Conservation (phyloP, 2,329 filamentous ascomycete species). For the Ceratocystis ficicola region DNA sequence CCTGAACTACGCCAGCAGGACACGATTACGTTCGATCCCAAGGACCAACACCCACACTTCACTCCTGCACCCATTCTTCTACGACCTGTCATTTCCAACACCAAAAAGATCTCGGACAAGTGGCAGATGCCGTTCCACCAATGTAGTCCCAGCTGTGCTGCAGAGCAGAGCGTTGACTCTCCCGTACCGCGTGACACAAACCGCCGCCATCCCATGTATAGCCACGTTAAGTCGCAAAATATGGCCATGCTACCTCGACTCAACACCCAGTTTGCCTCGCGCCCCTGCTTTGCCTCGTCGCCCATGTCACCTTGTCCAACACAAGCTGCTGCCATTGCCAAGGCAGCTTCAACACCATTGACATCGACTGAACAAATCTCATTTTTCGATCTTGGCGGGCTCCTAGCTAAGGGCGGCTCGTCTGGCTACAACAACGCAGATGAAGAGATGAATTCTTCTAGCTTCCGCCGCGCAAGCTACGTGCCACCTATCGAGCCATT, state of each 20-base stretch:
- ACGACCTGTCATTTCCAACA: slow-evolving; percentile 22
- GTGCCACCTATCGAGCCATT: slow-evolving; percentile 30
- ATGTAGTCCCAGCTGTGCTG: slow-evolving; percentile 29
- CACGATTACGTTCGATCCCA: slow-evolving; percentile 23
- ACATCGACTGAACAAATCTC: slow-evolving; percentile 40
- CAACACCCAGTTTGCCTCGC: slow-evolving; percentile 30
- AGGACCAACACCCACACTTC: slow-evolving; percentile 28
- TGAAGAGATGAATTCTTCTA: slow-evolving; percentile 25
- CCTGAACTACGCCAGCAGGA: slow-evolving; percentile 35
- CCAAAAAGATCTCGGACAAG: slow-evolving; percentile 28
- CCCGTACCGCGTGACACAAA: slow-evolving; percentile 31
- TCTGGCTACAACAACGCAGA: neutral
- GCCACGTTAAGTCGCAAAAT: slow-evolving; percentile 10
- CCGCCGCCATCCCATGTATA: slow-evolving; percentile 13
- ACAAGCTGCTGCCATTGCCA: slow-evolving; percentile 17
- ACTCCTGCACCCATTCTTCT: slow-evolving; percentile 29
- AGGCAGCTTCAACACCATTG: slow-evolving; percentile 27
- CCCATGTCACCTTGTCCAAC: slow-evolving; percentile 11
- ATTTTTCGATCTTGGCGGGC: slow-evolving; percentile 74
- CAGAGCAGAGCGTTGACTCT: slow-evolving; percentile 36
- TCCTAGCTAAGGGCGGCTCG: slow-evolving; percentile 46
- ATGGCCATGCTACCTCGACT: slow-evolving; percentile 31
- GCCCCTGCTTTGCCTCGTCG: slow-evolving; percentile 27
- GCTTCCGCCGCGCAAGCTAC: slow-evolving; percentile 25
- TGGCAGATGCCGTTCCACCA: slow-evolving; percentile 38